These are phyloP conservation scores for Xylariaceae sp. DNA, from an alignment of 2,329 filamentous ascomycete species.

Conservation along the genomic window DNA sequence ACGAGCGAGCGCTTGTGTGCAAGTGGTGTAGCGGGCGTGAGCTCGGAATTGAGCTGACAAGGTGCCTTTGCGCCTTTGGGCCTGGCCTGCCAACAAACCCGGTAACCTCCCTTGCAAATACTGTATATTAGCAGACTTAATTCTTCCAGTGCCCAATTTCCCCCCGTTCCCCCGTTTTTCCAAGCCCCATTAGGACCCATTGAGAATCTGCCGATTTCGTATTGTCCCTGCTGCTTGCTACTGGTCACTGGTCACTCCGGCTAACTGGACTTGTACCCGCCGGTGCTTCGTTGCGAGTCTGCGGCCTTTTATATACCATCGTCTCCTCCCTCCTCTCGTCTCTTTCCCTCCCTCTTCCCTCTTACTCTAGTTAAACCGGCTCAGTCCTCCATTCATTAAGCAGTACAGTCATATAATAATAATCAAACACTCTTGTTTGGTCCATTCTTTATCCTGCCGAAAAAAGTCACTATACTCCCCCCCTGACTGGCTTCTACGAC, in stretches of 20 bases:
- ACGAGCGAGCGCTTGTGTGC: not conserved
- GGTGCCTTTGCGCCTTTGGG: not conserved
- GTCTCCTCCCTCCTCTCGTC: constrained; percentile 22
- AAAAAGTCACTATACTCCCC: constrained; percentile 13
- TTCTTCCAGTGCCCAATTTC: not conserved
- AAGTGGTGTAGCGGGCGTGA: not conserved
- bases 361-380: constrained; percentile 13
- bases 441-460: constrained; percentile 27
- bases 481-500: not conserved
- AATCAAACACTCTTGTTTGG: constrained; percentile 26
- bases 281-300: not conserved
- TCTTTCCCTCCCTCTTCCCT: constrained; percentile 21
- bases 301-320: constrained; percentile 16
- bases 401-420: not conserved
- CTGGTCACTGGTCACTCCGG: not conserved
- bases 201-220: not conserved
- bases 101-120: not conserved
- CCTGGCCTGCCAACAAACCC: not conserved
- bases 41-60: not conserved
- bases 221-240: not conserved
- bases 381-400: constrained; percentile 28
- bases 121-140: not conserved
- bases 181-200: not conserved
- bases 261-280: no score
- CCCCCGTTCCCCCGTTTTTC: not conserved